Evolutionary conservation across 371 early-diverging fungal species (phyloP), one percentile per base, ranked within the genome.

Genomic region (Rhizopus stolonifer): DNA sequence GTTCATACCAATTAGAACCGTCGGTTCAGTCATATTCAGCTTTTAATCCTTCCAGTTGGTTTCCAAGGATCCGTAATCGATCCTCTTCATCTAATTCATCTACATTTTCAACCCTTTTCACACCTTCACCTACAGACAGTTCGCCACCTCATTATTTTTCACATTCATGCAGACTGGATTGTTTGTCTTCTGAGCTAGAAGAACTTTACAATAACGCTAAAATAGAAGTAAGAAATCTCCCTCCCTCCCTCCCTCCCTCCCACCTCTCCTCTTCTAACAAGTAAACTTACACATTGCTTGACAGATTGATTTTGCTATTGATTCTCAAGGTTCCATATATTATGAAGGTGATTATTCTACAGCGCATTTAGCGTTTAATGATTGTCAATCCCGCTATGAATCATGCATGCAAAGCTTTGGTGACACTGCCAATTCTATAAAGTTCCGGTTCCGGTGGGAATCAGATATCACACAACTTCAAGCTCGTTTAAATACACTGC

Each of bases 251-350:
- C 17, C 19, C 18, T 32, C 52, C 1, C 33, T 23, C 25, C n/a
- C n/a, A n/a, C n/a, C n/a, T n/a, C n/a, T n/a, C n/a, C n/a, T n/a
- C n/a, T n/a, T n/a, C n/a, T n/a, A n/a, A n/a, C n/a, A n/a, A n/a
- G n/a, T n/a, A n/a, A n/a, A n/a, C n/a, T n/a, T n/a, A n/a, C n/a
- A n/a, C n/a, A n/a, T n/a, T n/a, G n/a, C n/a, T n/a, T n/a, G 11
- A 36, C 42, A 66, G 66, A 61, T 66, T 32, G 40, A 29, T 22
- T 61, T 48, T 53, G 67, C 67, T 17, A 49, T 40, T 10, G 67
- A 66, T 33, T 61, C 67, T 8, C 62, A 58, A 48, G 61, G 56
- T 47, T 66, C 67, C 6, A 61, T 58, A 14, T 66, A 66, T 42
- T 66, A 61, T 23, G 55, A 58, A 32, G 61, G 59, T 0, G 67